Evolutionary conservation across 140 eudicot genomes (phyloP), one percentile per base, ranked within the genome.

Genomic region (Senecio squalidus): DNA sequence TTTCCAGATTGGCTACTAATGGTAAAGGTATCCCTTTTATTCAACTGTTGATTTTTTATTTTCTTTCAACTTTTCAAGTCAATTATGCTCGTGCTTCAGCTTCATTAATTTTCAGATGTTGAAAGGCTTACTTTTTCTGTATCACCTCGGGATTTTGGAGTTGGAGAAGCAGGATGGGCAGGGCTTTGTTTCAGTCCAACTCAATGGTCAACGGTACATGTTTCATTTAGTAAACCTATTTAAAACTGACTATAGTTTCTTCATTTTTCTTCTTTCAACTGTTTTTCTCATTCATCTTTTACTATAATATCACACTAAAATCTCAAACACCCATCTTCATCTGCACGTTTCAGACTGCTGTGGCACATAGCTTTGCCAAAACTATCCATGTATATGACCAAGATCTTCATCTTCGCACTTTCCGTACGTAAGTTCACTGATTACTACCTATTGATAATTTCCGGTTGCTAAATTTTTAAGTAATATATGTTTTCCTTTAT

Each of bases 131-230:
- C 82, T 9, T 84, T 65, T 80, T 80, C 87, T 13, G 91, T 73
- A 33, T 79, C 91, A 41, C 91, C 94, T 56, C 88, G 66, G 43
- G 96, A 88, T 74, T 61, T 68, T 55, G 96, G 94, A 39, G 79
- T 84, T 72, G 96, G 96, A 74, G 96, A 88, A 79, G 81, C 94
- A 56, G 78, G 96, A 20, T 88, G 96, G 96, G 81, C 94, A 2
- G 96, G 96, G 55, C 85, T 88, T 69, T 81, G 80, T 74, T 88
- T 88, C 62, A 84, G 82, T 68, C 96, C 94, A 70, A 66, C 23
- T 55, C 96, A 88, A 55, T 79, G 93, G 83, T 84, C 91, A 30
- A 88, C 80, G 84, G 96, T 88, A 81, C 55, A 30, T 15, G 25
- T 62, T 47, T 67, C 50, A 6, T 8, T 30, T 23, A 43, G 44